Conservation (phyloP, 202 grass and related monocot genomes). For the Panicum hallii region DNA sequence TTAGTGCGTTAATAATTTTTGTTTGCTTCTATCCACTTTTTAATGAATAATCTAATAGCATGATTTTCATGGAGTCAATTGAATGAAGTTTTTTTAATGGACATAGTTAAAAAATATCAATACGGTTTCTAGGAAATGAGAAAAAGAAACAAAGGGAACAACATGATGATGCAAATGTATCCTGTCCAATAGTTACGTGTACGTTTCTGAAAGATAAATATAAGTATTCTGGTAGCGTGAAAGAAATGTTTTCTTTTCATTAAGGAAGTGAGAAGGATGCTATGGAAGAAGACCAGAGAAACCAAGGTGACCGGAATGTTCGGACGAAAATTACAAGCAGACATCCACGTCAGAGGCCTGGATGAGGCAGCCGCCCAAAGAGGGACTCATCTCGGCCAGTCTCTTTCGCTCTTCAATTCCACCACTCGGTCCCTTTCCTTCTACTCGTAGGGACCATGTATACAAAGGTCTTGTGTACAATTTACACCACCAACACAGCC, state of each 20-base stretch:
- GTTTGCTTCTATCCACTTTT: background rate
- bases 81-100: background rate
- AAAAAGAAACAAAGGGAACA: background rate
- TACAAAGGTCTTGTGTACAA: conserved; percentile 26
- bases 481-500: conserved; percentile 23
- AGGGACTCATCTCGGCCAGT: conserved; percentile 45
- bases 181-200: background rate
- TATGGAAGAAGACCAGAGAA: conserved; percentile 11
- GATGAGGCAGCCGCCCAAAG: conserved; percentile 57
- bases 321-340: background rate
- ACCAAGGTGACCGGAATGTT: conserved; percentile 6
- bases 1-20: background rate
- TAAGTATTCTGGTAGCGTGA: background rate
- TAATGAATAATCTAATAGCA: background rate
- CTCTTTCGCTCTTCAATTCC: conserved; percentile 59
- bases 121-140: background rate
- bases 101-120: background rate
- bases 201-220: background rate
- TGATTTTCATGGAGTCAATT: background rate
- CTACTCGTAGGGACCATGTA: conserved; percentile 12
- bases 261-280: background rate
- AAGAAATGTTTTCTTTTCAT: background rate
- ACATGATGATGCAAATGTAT: background rate
- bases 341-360: conserved; percentile 32
- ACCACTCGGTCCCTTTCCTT: conserved; percentile 28